Evolutionary conservation across 257 asterid genomes (phyloP).

Genomic region (Salvia rosmarinus): DNA sequence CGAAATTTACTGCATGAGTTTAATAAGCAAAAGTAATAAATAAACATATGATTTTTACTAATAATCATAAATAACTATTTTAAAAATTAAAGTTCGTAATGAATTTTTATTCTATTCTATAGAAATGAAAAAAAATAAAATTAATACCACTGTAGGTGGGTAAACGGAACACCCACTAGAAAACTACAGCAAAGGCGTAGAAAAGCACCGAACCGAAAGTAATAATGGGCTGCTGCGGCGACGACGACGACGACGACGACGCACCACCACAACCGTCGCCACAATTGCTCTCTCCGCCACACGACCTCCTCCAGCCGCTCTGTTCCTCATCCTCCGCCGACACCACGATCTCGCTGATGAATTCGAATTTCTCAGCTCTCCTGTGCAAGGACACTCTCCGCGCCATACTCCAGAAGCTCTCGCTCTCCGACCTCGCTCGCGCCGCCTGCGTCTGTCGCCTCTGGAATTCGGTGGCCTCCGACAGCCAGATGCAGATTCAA

Average conservation of each 20-base stretch:
- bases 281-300: slow-evolving; percentile 12
- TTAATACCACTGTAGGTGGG: too few relatives aligned
- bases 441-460: slow-evolving; percentile 83
- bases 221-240: slow-evolving; percentile 50
- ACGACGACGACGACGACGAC: slow-evolving; percentile 45
- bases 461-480: slow-evolving; percentile 81
- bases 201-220: background rate
- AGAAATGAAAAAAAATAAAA: too few relatives aligned
- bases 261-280: slow-evolving; percentile 15
- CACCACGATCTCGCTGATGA: slow-evolving; percentile 75
- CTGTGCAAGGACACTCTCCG: slow-evolving; percentile 82
- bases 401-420: slow-evolving; percentile 63
- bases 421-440: slow-evolving; percentile 76
- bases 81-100: too few relatives aligned
- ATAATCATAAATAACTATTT: too few relatives aligned
- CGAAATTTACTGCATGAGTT: too few relatives aligned
- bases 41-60: too few relatives aligned
- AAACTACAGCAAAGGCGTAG: background rate
- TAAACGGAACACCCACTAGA: background rate
- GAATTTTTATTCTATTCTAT: too few relatives aligned
- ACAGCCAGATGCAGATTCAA: slow-evolving; percentile 65
- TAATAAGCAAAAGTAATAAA: too few relatives aligned
- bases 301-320: slow-evolving; percentile 48
- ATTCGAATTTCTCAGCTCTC: slow-evolving; percentile 82
- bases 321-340: slow-evolving; percentile 31